Evolutionary conservation across 345 rosid species (phyloP), one percentile per base, ranked within the genome.

Genomic region (Acer yangbiense): DNA sequence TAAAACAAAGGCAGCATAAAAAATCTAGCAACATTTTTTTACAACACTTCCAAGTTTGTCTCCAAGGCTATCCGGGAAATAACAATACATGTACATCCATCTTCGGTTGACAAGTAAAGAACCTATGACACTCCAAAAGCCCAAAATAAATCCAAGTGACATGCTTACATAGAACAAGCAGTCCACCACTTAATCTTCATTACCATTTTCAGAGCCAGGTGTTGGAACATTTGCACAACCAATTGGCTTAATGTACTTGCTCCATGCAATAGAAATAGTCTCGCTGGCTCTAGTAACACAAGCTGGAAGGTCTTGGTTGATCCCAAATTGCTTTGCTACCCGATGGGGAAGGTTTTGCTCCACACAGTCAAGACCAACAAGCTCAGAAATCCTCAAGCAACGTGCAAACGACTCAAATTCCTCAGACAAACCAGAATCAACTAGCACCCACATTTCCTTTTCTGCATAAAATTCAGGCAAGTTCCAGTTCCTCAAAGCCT

Each of bases 331-430:
- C 77, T 6, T 58, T 18, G 79, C 74, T 17, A 58, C 79, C 2
- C 68, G 23, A 43, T 76, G 57, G 2, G 74, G 79, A 69, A 58
- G 74, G 44, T 76, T 58, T 17, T 74, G 77, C 2, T 27, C 29
- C 1, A 13, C 11, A 67, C 43, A 67, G 16, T 48, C 71, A 8
- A 76, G 17, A 3, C 84, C 82, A 65, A 80, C 69, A 29, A 80
- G 66, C 68, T 64, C 64, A 7, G 62, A 80, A 5, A 58, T 39
- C 80, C 73, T 76, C 84, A 78, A 68, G 69, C 81, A 78, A 54
- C 23, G 69, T n/a, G 32, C 68, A 58, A 76, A 80, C 8, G 81
- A 76, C 9, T 61, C 16, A 3, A 82, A 54, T 68, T 82, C 78
- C n/a, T 23, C 25, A 23, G 25, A 23, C 25, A 23, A 27, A 27